phyloP scores from a whole-genome alignment of 129 eudicot genomes.

The Helianthus tuberosus region DNA sequence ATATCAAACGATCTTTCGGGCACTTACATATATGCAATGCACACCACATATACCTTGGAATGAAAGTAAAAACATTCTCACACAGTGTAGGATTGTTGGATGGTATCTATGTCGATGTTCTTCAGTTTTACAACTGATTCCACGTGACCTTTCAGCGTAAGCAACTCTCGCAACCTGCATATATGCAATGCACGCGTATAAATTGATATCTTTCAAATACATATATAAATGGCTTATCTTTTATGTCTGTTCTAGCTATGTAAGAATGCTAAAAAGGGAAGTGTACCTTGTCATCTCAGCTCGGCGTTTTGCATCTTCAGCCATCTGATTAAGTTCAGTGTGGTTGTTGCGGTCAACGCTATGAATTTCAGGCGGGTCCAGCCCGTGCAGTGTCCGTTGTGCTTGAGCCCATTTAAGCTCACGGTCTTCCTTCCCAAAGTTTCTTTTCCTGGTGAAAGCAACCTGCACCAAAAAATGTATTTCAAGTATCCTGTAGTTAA shows the following conservation, averaged over 20 bases:
- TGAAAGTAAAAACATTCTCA: not conserved
- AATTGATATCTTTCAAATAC: not conserved
- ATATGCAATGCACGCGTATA: not conserved
- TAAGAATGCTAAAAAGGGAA: not conserved
- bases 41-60: not conserved
- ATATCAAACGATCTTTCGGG: not conserved
- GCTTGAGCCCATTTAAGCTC: slow-evolving; percentile 84
- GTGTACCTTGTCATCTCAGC: slow-evolving; percentile 77
- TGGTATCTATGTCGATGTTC: slow-evolving; percentile 69
- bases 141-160: slow-evolving; percentile 68
- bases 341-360: slow-evolving; percentile 34
- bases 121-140: slow-evolving; percentile 74
- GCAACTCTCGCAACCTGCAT: slow-evolving; percentile 68
- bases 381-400: slow-evolving; percentile 72
- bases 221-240: too few species aligned
- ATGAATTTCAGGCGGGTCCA: slow-evolving; percentile 59
- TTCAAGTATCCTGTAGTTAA: not conserved
- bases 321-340: slow-evolving; percentile 69
- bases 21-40: not conserved
- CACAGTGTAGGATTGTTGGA: slow-evolving; percentile 64
- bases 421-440: slow-evolving; percentile 77
- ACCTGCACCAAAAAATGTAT: slow-evolving; percentile 41
- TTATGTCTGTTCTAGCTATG: too few species aligned
- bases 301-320: slow-evolving; percentile 75
- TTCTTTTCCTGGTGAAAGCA: slow-evolving; percentile 70